A percentile compares a stretch with the other conserved stretches of the same genome.
These are phyloP conservation scores for Mycena galopus DNA, from an alignment of 768 basidiomycete genomes.

Conservation along the genomic window DNA sequence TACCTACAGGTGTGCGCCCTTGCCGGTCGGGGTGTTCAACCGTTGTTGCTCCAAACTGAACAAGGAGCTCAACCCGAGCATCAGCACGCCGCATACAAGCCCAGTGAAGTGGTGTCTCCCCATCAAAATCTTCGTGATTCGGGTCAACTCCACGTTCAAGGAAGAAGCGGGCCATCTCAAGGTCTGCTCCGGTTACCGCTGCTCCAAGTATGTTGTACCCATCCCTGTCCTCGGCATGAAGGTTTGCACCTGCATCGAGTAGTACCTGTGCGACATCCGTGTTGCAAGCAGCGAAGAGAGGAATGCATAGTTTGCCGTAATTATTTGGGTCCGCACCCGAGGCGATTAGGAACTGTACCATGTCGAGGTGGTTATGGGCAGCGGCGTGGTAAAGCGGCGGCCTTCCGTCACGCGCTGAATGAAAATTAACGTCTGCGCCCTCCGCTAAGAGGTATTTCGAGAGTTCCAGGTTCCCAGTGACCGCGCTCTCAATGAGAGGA, in stretches of 20 bases:
- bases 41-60: neutral
- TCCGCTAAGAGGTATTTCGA: neutral
- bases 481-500: neutral
- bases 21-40: neutral
- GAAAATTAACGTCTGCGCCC: neutral
- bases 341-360: neutral
- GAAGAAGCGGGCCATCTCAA: neutral
- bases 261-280: neutral
- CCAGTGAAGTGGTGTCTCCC: neutral
- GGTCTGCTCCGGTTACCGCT: too few species aligned
- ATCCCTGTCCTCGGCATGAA: neutral
- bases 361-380: neutral
- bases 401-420: too few species aligned
- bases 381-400: neutral
- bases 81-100: neutral
- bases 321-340: neutral
- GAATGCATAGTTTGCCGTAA: too few species aligned
- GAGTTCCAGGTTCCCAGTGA: neutral
- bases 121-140: neutral
- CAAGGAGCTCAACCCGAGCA: neutral
- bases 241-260: neutral
- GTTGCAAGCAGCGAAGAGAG: too few species aligned
- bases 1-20: neutral
- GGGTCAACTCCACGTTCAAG: neutral
- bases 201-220: neutral